Base-by-base conservation (phyloP, 2,329 filamentous ascomycete genomes). In the Aureobasidium leucospermi region DNA sequence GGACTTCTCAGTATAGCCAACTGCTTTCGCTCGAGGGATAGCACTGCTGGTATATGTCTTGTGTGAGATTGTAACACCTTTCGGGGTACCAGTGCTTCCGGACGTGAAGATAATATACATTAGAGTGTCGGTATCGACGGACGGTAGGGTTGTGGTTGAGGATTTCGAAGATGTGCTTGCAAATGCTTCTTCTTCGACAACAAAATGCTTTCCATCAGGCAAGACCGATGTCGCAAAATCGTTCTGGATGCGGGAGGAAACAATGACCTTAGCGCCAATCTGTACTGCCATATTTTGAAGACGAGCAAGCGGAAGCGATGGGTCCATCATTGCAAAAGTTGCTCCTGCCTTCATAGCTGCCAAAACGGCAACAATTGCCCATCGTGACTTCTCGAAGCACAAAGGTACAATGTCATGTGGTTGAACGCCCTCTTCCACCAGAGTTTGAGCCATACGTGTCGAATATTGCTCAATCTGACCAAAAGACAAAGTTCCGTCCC, bases 21-120 rank as follows among this genome's bases (percentile, higher is more conserved):
- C 42, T n/a, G 59, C 59, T 51, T 58, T 49, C 13, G 42, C 51
- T 1, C 74, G 73, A 4, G 75, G 73, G 23, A 86, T 79, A 0
- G 76, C 78, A 4, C 76, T 78, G 2, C 75, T 72, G 6, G 85
- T 72, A 53, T 84, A 85, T 0, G 81, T 84, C 23, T 83, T 83
- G 29, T 68, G 64, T 2, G 63, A 62, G 23, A 59, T 41, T 38
- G 47, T 63, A 23, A 67, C 65, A 1, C 66, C 66, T 43, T 68
- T 70, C 5, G 68, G 65, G 9, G 64, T 64, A 8, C 66, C 65
- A 6, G 64, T 67, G 19, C 64, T 66, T n/a, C 68, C 66, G 19
- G 65, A 66, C 32, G 69, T 67, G 62, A 67, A 69, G 29, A 70
- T 67, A 3, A 71, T 62, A 47, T 64, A 67, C 52, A 66, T 61